A percentile compares a stretch with the other conserved stretches of the same genome.
These are phyloP conservation scores for Geranium rotundifolium DNA, from an alignment of 345 rosid genomes.

Conservation along the genomic window DNA sequence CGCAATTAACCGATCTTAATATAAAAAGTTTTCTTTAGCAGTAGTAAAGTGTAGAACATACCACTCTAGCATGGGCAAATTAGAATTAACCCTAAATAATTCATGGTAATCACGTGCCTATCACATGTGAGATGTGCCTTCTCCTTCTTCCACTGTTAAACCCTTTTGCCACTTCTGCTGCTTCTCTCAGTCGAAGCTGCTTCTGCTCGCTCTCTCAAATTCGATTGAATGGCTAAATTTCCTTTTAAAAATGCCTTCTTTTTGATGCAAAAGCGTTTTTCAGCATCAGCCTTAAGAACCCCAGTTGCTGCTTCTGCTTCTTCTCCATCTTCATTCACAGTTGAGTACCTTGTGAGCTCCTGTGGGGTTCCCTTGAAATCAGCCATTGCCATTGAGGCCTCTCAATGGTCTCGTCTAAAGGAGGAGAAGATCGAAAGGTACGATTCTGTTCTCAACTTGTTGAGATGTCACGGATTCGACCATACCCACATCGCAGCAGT, in stretches of 20 bases:
- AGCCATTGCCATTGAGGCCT: conserved; percentile 9
- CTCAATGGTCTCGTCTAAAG: conserved; percentile 8
- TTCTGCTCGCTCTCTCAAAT: no score
- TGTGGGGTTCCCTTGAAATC: conserved; percentile 15
- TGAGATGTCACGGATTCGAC: conserved; percentile 11
- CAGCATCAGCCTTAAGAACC: not conserved
- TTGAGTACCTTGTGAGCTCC: conserved; percentile 9
- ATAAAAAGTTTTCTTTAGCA: no score
- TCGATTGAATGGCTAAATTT: not conserved
- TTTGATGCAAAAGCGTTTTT: not conserved
- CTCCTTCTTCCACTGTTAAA: no score
- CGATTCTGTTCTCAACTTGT: conserved; percentile 8
- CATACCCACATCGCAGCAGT: conserved; percentile 12
- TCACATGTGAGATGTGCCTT: no score
- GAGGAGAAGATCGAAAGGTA: not conserved
- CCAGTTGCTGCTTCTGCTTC: not conserved
- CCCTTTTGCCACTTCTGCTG: no score
- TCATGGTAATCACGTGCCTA: no score
- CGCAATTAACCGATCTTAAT: no score
- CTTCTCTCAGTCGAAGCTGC: no score
- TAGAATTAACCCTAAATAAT: no score
- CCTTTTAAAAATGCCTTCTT: not conserved
- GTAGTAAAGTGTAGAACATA: no score
- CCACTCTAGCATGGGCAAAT: no score
- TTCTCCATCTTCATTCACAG: conserved; percentile 5